Base-by-base conservation (phyloP, 345 rosid species). In the Boechera retrofracta region DNA sequence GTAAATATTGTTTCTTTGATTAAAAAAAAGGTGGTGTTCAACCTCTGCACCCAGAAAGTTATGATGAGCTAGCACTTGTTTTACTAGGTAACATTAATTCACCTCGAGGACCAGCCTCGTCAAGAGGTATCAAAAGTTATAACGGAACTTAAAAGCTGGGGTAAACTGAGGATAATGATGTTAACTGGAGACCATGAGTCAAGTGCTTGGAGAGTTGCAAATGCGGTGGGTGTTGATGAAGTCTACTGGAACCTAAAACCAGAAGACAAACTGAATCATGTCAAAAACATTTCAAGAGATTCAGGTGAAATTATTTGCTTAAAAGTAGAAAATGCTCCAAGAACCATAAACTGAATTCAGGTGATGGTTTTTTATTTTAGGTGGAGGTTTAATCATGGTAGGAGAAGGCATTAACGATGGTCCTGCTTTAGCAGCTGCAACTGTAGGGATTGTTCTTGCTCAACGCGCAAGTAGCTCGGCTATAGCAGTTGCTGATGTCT, bases 341-440 rank as follows among this genome's bases (percentile, higher is more conserved):
- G 59, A 65, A 29, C n/a, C 54, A 21, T 48, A 56, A 24, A 71
- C 7, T 11, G 21, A 56, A 18, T 48, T 51, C 10, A 58, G 48
- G 60, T 81, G 64, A 29, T 71, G 32, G 4, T 87, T 41, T 28
- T 39, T 29, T 28, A 28, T 24, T 61, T 21, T 39, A 93, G 98
- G 96, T 13, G 96, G 97, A 74, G 98, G 94, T 60, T 76, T 91
- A 60, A 85, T 88, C 65, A 91, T 89, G 97, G 97, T 91, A 2
- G 94, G 97, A 51, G 96, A 94, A 89, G 98, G 98, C 10, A 91
- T 91, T 64, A 94, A 94, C 75, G 96, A 94, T 77, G 98, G 93
- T 2, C 98, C 98, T 10, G 97, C 98, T 36, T 92, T 94, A 16
- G 97, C 97, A 72, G 94, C 96, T 67, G 93, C 97, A 72, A 89